Conservation (phyloP, 164 flowering plant genomes). For the Stephania yunnanensis region DNA sequence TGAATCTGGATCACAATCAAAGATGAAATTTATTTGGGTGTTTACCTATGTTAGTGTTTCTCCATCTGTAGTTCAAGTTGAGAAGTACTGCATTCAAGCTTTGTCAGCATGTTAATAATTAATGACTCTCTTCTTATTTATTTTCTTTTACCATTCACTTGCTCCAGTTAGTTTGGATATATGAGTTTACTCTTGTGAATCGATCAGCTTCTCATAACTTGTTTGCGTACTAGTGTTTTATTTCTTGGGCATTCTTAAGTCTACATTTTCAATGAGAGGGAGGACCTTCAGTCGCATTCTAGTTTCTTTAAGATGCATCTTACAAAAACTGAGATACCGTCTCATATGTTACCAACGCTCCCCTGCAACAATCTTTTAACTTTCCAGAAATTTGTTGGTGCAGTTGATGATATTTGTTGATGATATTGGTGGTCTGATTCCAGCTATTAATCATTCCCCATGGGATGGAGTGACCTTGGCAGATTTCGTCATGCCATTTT, state of each 20-base stretch:
- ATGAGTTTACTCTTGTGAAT: background rate
- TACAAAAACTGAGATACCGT: background rate
- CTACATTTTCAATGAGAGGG: background rate
- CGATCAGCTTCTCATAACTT: background rate
- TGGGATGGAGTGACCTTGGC: slow-evolving; percentile 13
- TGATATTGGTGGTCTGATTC: slow-evolving; percentile 12
- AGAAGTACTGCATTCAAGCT: too few relatives aligned
- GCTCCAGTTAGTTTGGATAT: background rate
- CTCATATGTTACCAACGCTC: background rate
- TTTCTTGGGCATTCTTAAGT: background rate
- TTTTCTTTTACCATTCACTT: background rate
- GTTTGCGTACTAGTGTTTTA: background rate
- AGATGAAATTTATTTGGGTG: too few relatives aligned
- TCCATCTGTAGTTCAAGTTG: too few relatives aligned
- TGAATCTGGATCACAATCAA: too few relatives aligned
- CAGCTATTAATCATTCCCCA: slow-evolving; percentile 14
- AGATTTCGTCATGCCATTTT: slow-evolving; percentile 13
- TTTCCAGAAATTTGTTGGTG: background rate
- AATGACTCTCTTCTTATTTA: too few relatives aligned
- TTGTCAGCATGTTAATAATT: too few relatives aligned
- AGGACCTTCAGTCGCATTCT: background rate
- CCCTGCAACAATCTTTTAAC: background rate
- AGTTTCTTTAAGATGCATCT: background rate
- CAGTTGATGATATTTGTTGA: slow-evolving; percentile 14
- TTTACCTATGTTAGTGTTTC: too few relatives aligned